A percentile compares a stretch with the other conserved stretches of the same genome.
phyloP scores from a whole-genome alignment of 2,329 filamentous ascomycete genomes.

The Aphanocladium album region DNA sequence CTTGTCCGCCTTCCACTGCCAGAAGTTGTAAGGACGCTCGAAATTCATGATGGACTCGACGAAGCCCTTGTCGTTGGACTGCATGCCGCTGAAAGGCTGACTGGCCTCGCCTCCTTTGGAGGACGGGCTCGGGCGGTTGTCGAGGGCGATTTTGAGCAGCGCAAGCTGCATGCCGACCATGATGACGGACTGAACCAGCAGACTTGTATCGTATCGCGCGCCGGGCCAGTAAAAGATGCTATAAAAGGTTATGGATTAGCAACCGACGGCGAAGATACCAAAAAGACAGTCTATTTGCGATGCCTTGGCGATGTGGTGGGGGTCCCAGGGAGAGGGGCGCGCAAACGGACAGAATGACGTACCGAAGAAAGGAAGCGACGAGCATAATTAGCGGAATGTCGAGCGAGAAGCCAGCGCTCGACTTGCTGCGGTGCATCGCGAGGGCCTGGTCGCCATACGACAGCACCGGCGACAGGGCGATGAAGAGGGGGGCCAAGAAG shows the following conservation, averaged over 20 bases:
- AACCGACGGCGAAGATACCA: conserved; percentile 15
- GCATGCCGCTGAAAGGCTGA: conserved; percentile 56
- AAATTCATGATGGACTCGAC: conserved; percentile 21
- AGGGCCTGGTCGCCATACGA: conserved; percentile 63
- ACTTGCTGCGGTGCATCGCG: conserved; percentile 59
- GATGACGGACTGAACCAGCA: conserved; percentile 60
- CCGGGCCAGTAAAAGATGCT: conserved; percentile 69
- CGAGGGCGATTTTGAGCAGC: conserved; percentile 63
- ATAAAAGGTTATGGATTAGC: conserved; percentile 14
- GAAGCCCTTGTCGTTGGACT: conserved; percentile 29
- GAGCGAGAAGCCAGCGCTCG: conserved; percentile 63
- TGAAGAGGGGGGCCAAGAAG: conserved; percentile 57
- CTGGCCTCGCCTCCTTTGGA: conserved; percentile 56
- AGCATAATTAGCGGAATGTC: conserved; percentile 71
- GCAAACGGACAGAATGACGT: conserved; percentile 17
- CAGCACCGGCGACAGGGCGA: conserved; percentile 58
- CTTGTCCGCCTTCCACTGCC: conserved; percentile 71
- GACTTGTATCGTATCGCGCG: conserved; percentile 57
- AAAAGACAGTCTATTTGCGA: not conserved
- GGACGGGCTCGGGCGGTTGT: conserved; percentile 57
- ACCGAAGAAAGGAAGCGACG: conserved; percentile 62
- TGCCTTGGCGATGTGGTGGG: not conserved
- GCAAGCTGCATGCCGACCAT: conserved; percentile 61
- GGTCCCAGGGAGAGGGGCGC: not conserved
- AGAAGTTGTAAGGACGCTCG: conserved; percentile 70